phyloP scores from a whole-genome alignment of 202 grass and related monocot species.

The Musa balbisiana region DNA sequence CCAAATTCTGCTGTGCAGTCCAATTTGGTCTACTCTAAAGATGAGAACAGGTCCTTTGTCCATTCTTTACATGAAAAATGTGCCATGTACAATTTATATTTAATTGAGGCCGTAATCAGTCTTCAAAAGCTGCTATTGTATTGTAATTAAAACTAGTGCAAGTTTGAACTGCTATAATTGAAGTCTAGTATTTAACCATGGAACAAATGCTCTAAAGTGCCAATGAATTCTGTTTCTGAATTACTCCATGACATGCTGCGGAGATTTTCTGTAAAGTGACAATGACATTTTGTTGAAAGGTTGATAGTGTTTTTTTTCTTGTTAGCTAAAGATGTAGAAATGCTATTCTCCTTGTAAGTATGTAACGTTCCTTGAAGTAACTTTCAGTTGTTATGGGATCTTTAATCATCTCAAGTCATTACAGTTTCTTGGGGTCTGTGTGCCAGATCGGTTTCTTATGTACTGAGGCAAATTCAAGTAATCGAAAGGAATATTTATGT shows the following conservation, averaged over 20 bases:
- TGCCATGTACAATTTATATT: conserved; percentile 45
- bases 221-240: not conserved
- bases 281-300: not conserved
- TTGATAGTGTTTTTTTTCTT: not conserved
- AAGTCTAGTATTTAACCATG: not conserved
- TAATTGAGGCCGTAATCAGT: conserved; percentile 31
- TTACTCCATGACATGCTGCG: not conserved
- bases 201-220: not conserved
- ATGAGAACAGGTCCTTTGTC: conserved; percentile 99
- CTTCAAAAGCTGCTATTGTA: conserved; percentile 21
- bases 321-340: conserved; percentile 1
- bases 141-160: conserved; percentile 8
- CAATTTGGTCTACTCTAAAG: conserved; percentile 92
- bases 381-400: not conserved
- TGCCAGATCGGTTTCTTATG: conserved; percentile 19
- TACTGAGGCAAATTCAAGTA: conserved; percentile 29
- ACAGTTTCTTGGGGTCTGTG: conserved; percentile 19
- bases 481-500: conserved; percentile 5
- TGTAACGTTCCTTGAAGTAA: not conserved
- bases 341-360: not conserved
- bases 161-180: not conserved
- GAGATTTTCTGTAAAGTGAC: not conserved
- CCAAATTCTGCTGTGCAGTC: conserved; percentile 72
- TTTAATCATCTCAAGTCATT: conserved; percentile 25
- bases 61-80: conserved; percentile 56